Percentiles rank a stretch among this genome's conserved stretches.
Evolutionary conservation across 106 monocot genomes (phyloP).

Genomic region (Posidonia australis): DNA sequence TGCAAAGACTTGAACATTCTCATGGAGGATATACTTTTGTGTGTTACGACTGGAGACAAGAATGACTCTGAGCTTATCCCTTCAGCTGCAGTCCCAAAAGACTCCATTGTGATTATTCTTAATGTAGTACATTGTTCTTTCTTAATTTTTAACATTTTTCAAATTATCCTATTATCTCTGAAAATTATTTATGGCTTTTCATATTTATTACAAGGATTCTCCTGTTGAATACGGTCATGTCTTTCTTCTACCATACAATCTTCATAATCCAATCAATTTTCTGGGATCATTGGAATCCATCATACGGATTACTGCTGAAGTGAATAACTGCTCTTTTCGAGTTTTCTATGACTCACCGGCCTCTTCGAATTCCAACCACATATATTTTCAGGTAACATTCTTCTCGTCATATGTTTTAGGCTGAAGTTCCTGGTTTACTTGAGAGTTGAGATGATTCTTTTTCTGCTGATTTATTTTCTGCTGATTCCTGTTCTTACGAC

Average conservation of each 20-base stretch:
- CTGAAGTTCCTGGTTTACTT: neutral
- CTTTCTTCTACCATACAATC: constrained; percentile 43
- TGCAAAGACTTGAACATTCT: constrained; percentile 17
- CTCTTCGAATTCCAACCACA: constrained; percentile 4
- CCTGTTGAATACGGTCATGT: constrained; percentile 73
- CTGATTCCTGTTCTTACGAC: too few relatives aligned
- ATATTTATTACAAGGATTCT: constrained; percentile 31
- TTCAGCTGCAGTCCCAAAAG: constrained; percentile 31
- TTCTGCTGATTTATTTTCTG: too few relatives aligned
- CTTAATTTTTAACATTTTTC: constrained; percentile 2
- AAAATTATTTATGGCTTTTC: neutral
- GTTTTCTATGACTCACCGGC: constrained; percentile 41
- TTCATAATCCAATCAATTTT: constrained; percentile 9
- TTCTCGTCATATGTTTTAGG: neutral
- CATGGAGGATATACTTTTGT: constrained; percentile 43
- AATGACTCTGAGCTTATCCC: constrained; percentile 32
- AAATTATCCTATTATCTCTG: neutral
- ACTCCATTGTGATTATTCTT: constrained; percentile 39
- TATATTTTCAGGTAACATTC: constrained; percentile 44
- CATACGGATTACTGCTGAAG: constrained; percentile 30
- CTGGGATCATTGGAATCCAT: constrained; percentile 27
- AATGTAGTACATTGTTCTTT: constrained; percentile 35
- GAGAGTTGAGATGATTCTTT: neutral
- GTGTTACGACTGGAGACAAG: constrained; percentile 36
- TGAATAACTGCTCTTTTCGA: constrained; percentile 38